Conservation (phyloP, 345 rosid genomes). For the Eucalyptus regnans region DNA sequence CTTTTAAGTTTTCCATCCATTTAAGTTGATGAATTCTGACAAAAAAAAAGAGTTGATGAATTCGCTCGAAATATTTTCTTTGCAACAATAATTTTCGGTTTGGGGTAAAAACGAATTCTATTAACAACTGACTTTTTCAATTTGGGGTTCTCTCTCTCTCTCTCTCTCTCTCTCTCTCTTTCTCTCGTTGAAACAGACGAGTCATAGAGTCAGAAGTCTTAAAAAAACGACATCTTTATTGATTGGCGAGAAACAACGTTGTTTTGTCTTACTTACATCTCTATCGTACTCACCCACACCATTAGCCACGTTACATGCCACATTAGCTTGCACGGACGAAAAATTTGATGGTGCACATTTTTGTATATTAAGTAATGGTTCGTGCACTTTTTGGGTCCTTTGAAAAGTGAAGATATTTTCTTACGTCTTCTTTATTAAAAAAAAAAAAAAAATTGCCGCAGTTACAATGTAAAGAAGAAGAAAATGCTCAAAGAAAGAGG, state of each 20-base stretch:
- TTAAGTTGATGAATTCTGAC: no score
- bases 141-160: neutral
- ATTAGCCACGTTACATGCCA: neutral
- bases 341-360: neutral
- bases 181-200: neutral
- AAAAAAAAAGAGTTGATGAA: no score
- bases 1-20: no score
- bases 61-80: no score
- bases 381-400: neutral
- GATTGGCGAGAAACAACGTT: neutral
- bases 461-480: neutral
- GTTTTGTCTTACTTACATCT: neutral
- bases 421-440: no score
- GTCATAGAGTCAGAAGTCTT: neutral
- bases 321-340: neutral
- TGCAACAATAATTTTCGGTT: no score
- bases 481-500: neutral
- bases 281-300: neutral
- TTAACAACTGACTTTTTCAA: neutral
- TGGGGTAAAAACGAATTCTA: neutral
- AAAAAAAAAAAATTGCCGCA: neutral
- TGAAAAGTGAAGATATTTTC: no score
- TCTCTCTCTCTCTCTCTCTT: neutral
- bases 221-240: neutral
- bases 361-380: neutral